Conservation (phyloP, 805 yeast genomes). For the Candida mattraensis region DNA sequence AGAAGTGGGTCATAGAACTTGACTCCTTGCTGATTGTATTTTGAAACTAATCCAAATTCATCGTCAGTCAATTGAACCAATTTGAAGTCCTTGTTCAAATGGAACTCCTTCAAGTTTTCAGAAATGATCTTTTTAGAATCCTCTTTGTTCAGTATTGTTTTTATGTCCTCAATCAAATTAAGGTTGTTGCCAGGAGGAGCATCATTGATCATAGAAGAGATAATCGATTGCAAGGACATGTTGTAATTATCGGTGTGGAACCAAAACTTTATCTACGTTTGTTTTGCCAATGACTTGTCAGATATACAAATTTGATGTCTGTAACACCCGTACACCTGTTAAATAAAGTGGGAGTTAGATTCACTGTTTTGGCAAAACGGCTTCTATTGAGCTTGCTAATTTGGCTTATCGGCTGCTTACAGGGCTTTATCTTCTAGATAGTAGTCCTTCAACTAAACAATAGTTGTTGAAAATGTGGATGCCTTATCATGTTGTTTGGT, state of each 20-base stretch:
- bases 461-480: too few species aligned
- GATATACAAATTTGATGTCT: background rate
- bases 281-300: background rate
- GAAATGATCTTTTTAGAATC: conserved; percentile 27
- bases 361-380: too few species aligned
- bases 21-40: conserved; percentile 47
- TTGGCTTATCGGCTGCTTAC: too few species aligned
- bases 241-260: conserved; percentile 7
- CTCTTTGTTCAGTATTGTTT: conserved; percentile 26
- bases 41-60: conserved; percentile 41
- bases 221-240: conserved; percentile 30
- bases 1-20: conserved; percentile 56
- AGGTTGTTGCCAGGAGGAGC: conserved; percentile 59
- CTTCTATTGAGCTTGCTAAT: background rate
- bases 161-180: conserved; percentile 29
- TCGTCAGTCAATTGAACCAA: conserved; percentile 29
- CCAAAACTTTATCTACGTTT: conserved; percentile 1
- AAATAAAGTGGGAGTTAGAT: conserved; percentile 1
- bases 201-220: conserved; percentile 41
- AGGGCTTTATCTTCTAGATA: too few species aligned
- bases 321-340: conserved; percentile 12
- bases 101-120: conserved; percentile 26
- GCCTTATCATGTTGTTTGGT: too few species aligned
- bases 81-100: conserved; percentile 31
- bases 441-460: too few species aligned